Evolutionary conservation across 768 basidiomycete genomes (phyloP).

Genomic region (Holtermannia corniformis): DNA sequence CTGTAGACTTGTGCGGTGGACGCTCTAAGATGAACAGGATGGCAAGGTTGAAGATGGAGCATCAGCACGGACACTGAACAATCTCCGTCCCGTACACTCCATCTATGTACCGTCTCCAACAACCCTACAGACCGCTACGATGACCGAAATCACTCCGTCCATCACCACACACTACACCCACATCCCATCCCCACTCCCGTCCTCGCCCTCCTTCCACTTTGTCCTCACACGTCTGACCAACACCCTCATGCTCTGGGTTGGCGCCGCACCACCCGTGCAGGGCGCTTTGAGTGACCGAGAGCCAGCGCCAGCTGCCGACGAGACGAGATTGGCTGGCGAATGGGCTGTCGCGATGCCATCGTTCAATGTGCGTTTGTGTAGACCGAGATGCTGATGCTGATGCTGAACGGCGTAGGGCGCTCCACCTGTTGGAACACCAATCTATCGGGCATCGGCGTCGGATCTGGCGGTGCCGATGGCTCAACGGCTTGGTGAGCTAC

Average conservation of each 20-base stretch:
- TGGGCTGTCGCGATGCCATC: conserved; percentile 35
- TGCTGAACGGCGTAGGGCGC: conserved; percentile 11
- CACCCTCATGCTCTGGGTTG: conserved; percentile 30
- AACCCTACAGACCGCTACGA: too few relatives aligned
- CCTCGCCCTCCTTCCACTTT: conserved; percentile 22
- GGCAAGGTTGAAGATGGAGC: not conserved
- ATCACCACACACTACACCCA: conserved; percentile 15
- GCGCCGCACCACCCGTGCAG: conserved; percentile 13
- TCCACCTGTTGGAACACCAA: conserved; percentile 22
- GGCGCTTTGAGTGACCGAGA: not conserved
- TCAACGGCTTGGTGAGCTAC: conserved; percentile 23
- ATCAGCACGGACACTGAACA: not conserved
- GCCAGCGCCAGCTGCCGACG: not conserved
- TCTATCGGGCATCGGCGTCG: conserved; percentile 20
- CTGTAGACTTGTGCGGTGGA: not conserved
- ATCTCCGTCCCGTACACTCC: not conserved
- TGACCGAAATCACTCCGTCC: conserved; percentile 7
- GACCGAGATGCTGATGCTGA: not conserved
- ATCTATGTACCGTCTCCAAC: not conserved
- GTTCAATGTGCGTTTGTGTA: conserved; percentile 19
- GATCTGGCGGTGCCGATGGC: conserved; percentile 28
- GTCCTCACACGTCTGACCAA: conserved; percentile 22
- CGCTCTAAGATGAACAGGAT: not conserved
- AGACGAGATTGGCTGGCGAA: conserved; percentile 21
- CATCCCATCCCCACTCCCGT: conserved; percentile 20